phyloP scores from a whole-genome alignment of 2,329 filamentous ascomycete genomes.

The Colletotrichum phormii region DNA sequence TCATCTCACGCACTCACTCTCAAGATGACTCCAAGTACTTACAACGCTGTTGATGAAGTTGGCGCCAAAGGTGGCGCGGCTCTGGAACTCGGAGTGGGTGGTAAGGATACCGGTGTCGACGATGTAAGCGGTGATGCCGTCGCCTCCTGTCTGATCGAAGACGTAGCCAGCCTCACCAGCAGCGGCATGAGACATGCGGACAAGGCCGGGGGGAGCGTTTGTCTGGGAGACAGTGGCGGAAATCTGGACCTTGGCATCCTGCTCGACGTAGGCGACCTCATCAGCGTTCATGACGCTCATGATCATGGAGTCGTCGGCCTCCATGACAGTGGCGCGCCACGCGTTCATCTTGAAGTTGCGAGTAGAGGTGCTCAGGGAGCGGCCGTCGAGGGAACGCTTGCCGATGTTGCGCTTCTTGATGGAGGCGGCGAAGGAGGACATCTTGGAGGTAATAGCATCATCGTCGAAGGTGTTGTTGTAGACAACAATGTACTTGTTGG shows the following conservation, averaged over 20 bases:
- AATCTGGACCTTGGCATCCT: conserved; percentile 60
- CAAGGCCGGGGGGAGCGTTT: conserved; percentile 65
- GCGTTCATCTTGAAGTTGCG: conserved; percentile 58
- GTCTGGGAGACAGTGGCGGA: conserved; percentile 60
- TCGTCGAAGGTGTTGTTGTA: conserved; percentile 67
- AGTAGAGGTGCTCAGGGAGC: conserved; percentile 59
- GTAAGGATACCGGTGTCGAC: conserved; percentile 73
- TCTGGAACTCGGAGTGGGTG: conserved; percentile 67
- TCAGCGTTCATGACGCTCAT: conserved; percentile 59
- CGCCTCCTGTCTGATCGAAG: conserved; percentile 64
- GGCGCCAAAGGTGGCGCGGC: conserved; percentile 63
- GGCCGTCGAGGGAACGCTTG: conserved; percentile 61
- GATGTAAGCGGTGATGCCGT: conserved; percentile 71
- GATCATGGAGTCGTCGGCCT: conserved; percentile 63
- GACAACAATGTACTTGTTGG: conserved; percentile 73
- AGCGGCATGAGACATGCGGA: conserved; percentile 61
- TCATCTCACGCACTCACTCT: neutral
- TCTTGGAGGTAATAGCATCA: conserved; percentile 61
- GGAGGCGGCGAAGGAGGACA: conserved; percentile 58
- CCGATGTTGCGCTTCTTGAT: conserved; percentile 68
- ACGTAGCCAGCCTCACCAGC: conserved; percentile 54
- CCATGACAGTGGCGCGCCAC: conserved; percentile 66
- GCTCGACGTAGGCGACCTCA: conserved; percentile 66
- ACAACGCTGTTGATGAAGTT: conserved; percentile 63
- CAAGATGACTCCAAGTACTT: conserved; percentile 43